These are phyloP conservation scores for Ophiostoma himal-ulmi DNA, from an alignment of 2,329 filamentous ascomycete species.

Conservation along the genomic window DNA sequence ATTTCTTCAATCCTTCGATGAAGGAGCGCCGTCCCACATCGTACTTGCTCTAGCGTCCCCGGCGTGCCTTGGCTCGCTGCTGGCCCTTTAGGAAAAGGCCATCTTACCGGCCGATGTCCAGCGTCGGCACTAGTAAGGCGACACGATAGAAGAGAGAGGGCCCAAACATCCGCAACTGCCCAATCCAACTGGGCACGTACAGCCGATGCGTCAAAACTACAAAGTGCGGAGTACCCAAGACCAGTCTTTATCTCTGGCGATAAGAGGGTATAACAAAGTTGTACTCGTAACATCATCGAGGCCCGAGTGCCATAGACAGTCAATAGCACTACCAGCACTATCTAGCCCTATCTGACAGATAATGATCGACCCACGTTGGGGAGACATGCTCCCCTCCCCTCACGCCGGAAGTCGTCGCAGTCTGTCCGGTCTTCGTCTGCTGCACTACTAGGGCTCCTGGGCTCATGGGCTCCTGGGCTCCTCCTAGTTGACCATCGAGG, in stretches of 20 bases:
- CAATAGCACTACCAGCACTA: not conserved
- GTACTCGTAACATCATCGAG: not conserved
- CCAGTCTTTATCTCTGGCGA: not conserved
- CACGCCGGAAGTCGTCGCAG: not conserved
- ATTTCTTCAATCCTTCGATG: not conserved
- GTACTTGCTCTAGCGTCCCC: constrained; percentile 15
- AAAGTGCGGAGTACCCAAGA: not conserved
- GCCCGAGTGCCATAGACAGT: not conserved
- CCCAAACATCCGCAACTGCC: not conserved
- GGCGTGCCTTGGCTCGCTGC: not conserved
- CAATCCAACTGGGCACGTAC: constrained; percentile 11
- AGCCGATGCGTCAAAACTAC: not conserved
- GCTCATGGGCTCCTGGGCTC: not conserved
- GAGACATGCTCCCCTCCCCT: constrained; percentile 10
- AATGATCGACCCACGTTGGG: constrained; percentile 12
- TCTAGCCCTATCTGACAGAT: constrained; percentile 7
- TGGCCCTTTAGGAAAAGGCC: not conserved
- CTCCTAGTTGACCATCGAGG: not conserved
- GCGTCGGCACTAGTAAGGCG: not conserved
- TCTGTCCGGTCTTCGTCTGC: constrained; percentile 7
- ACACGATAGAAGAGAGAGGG: not conserved
- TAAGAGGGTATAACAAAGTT: not conserved
- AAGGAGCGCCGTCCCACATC: constrained; percentile 1
- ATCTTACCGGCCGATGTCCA: constrained; percentile 3
- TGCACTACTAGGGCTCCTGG: not conserved